Base-by-base conservation (phyloP, 768 basidiomycete species). In the Lactifluus hygrophoroides region DNA sequence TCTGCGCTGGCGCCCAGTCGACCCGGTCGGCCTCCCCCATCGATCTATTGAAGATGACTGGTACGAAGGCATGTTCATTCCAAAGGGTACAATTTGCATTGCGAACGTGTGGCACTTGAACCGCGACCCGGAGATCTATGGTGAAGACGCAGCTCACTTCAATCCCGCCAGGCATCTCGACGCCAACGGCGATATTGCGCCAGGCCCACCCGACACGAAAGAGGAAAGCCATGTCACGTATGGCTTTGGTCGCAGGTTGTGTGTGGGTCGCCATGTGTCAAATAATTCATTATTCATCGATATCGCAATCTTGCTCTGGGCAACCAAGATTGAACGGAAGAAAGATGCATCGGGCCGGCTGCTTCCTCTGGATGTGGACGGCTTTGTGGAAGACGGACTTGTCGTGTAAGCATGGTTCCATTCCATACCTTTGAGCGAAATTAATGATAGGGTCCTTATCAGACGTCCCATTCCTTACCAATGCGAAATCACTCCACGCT, bases 51-150 rank as follows among this genome's bases (percentile, higher is more conserved):
- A 64, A 44, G 63, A 64, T 19, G 63, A 64, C 40, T 57, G 62
- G 50, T 64, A 64, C 28, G 54, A 64, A 43, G 63, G 61, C 34
- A 59, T 58, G 53, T 63, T 64, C 49, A 64, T 64, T 5, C 56
- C 56, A 13, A 62, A 63, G 27, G 61, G 61, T 13, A 59, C 57
- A 10, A 28, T 63, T 19, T 57, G 56, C 38, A 59, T 64, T n/a
- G 56, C 57, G 28, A 64, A 64, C 19, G 62, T 64, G 3, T 64
- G 61, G 61, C 51, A 51, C 30, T 34, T 62, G 40, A 62, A 62
- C 28, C 61, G 61, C 21, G 61, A 62, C 35, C 58, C 61, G 27
- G 57, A 50, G 35, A 54, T 62, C 46, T 62, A 62, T 38, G 61
- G 61, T 37, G 61, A 62, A 38, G 58, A 62, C 44, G 61, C 58